These are phyloP conservation scores for Fusarium caatingaense DNA, from an alignment of 2,329 filamentous ascomycete genomes.

Conservation along the genomic window DNA sequence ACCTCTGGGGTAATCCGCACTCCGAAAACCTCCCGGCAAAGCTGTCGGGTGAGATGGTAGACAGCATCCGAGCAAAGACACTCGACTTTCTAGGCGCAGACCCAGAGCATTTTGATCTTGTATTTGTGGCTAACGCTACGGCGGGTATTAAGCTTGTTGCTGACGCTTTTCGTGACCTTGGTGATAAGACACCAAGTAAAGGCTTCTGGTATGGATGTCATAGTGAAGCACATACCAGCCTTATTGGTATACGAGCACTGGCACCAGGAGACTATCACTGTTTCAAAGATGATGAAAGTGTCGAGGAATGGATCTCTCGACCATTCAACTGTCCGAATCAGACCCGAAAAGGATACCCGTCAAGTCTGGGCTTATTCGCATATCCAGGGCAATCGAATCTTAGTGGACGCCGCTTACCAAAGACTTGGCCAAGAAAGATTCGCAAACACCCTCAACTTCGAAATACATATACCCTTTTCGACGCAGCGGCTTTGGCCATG, in stretches of 20 bases:
- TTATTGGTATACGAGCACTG: conserved; percentile 76
- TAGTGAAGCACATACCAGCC: conserved; percentile 69
- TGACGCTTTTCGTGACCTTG: conserved; percentile 66
- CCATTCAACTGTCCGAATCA: conserved; percentile 33
- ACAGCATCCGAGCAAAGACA: conserved; percentile 64
- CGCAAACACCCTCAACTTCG: conserved; percentile 43
- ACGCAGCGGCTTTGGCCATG: conserved; percentile 73
- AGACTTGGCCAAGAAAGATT: conserved; percentile 62
- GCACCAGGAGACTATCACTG: conserved; percentile 64
- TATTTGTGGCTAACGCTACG: conserved; percentile 72
- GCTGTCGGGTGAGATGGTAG: conserved; percentile 67
- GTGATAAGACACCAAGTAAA: conserved; percentile 57
- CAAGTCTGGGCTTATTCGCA: conserved; percentile 62
- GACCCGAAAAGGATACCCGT: conserved; percentile 27
- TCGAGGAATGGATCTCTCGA: conserved; percentile 57
- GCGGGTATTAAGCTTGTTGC: conserved; percentile 71
- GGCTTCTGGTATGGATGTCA: conserved; percentile 71
- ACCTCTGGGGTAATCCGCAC: conserved; percentile 76
- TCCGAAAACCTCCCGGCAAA: conserved; percentile 71
- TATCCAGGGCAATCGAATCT: conserved; percentile 79
- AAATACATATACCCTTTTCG: conserved; percentile 64
- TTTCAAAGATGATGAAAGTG: conserved; percentile 69
- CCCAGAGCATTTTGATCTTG: conserved; percentile 68
- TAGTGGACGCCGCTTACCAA: conserved; percentile 71
- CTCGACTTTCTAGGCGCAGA: conserved; percentile 69